Evolutionary conservation across 805 yeast genomes (phyloP), one percentile per base, ranked within the genome.

Genomic region (Priceomyces castillae): DNA sequence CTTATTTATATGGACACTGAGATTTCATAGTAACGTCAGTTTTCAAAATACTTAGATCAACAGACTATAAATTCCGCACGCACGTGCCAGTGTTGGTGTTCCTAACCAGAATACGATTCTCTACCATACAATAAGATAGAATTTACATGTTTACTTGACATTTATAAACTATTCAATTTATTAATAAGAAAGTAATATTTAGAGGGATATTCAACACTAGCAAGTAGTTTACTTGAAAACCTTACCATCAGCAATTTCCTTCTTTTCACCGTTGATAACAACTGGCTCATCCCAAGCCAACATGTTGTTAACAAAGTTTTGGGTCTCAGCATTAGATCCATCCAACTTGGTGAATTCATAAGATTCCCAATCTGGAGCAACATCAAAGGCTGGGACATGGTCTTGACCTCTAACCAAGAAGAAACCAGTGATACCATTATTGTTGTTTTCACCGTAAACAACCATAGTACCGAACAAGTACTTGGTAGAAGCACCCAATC

Each of bases 351-450:
- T 73, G 86, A 80, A 89, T 47, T 67, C 64, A 77, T 88, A 92
- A 39, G 97, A 88, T 76, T 92, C 98, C 95, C 96, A 90, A 76
- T 94, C 99, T 71, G 99, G 97, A 64, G 98, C 99, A 69, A 94
- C 98, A 54, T 92, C 86, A 64, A 92, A 89, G 51, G 97, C 99
- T 69, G 97, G 96, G 45, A 58, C 79, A 65, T 59, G 73, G 50
- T 92, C 96, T 73, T 92, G 88, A 61, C 99, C 99, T 77, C 98
- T 90, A 64, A 92, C 84, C 64, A 94, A 73, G 80, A 92, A 84
- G 65, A 85, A 95, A 78, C 96, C 97, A 58, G 87, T 76, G 67
- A 92, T 90, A 78, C 97, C 98, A 76, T 92, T 92, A 84, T 84
- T 77, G 86, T 90, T 92, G 90, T 90, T 89, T 78, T 87, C 97